Conservation (phyloP, 495 filamentous ascomycete genomes). For the Tuber umbilicatum region DNA sequence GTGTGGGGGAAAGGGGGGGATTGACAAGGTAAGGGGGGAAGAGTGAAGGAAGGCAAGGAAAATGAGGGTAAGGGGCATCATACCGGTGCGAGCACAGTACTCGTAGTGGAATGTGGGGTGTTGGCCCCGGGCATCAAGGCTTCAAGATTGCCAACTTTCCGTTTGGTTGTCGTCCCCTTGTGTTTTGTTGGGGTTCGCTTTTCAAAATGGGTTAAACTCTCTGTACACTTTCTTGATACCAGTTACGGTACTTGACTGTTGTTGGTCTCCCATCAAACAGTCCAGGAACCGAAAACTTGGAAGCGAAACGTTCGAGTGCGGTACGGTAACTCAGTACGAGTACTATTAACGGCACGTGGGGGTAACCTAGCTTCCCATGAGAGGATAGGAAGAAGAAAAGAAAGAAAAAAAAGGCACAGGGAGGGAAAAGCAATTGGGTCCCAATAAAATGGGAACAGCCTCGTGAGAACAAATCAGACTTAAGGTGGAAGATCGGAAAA, state of each 20-base stretch:
- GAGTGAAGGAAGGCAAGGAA: not conserved
- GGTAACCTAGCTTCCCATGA: slow-evolving; percentile 14
- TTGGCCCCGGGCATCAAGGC: not conserved
- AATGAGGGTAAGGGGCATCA: not conserved
- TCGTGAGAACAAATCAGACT: slow-evolving; percentile 28
- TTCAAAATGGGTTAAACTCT: not conserved
- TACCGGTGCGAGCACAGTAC: not conserved
- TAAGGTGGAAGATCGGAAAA: slow-evolving; percentile 37
- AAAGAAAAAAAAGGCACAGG: not conserved
- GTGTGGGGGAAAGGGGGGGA: not conserved
- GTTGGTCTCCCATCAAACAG: not conserved
- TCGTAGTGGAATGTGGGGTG: not conserved
- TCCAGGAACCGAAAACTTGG: slow-evolving; percentile 30
- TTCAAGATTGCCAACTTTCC: not conserved
- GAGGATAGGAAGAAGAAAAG: slow-evolving; percentile 14
- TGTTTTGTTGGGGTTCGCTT: not conserved
- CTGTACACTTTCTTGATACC: not conserved
- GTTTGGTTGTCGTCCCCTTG: not conserved
- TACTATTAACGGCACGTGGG: slow-evolving; percentile 27
- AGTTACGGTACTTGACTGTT: not conserved
- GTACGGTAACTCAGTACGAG: not conserved
- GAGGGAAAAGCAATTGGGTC: slow-evolving; percentile 10
- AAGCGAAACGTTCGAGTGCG: slow-evolving; percentile 5
- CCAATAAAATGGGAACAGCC: slow-evolving; percentile 15
- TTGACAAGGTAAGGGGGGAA: not conserved